Evolutionary conservation across 2,329 filamentous ascomycete species (phyloP).

Genomic region (Didymella lethalis): DNA sequence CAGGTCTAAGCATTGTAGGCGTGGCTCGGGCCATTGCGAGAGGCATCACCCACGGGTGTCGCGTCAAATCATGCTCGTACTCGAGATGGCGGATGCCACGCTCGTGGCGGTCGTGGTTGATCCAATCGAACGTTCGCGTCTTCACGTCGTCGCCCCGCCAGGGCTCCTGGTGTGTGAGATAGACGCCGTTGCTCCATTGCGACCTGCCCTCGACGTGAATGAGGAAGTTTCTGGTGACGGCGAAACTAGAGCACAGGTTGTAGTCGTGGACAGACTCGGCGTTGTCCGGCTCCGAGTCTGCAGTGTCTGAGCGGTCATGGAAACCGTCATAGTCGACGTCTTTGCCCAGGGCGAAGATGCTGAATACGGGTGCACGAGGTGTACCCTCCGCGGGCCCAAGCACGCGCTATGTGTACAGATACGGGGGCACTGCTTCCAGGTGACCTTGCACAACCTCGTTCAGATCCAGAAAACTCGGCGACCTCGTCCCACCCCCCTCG

Average conservation of each 20-base stretch:
- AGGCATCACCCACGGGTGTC: neutral
- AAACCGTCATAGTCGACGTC: neutral
- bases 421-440: neutral
- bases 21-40: neutral
- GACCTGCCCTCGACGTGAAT: conserved; percentile 1
- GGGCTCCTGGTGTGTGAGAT: conserved; percentile 1
- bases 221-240: conserved; percentile 1
- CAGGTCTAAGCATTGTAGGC: neutral
- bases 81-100: conserved; percentile 7
- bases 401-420: neutral
- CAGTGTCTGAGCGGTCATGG: neutral
- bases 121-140: conserved; percentile 2
- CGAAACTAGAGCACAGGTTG: neutral
- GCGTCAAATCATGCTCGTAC: neutral
- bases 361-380: neutral
- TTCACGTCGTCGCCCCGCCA: conserved; percentile 9
- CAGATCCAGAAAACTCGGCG: neutral
- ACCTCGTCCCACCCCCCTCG: neutral
- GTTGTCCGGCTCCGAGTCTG: neutral
- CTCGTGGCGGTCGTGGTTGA: conserved; percentile 5
- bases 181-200: conserved; percentile 6
- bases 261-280: no score
- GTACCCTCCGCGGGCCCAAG: neutral
- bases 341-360: neutral
- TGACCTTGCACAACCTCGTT: neutral